Conservation (phyloP, 192 early-diverging fungal genomes). For the Entomortierella parvispora region DNA sequence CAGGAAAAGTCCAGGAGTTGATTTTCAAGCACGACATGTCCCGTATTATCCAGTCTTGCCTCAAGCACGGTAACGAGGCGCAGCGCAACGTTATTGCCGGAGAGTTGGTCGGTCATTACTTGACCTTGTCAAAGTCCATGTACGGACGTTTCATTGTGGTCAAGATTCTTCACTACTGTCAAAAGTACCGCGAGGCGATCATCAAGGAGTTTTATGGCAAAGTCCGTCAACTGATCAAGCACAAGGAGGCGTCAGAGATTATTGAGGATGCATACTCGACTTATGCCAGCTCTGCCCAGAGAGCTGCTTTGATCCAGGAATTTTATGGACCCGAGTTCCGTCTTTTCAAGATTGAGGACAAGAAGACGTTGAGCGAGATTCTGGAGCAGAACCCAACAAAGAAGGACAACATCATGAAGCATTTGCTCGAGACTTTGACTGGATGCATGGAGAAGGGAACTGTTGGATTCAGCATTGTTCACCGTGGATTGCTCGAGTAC, state of each 20-base stretch:
- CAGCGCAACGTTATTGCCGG: slow-evolving; percentile 83
- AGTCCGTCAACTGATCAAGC: slow-evolving; percentile 85
- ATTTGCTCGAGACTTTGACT: slow-evolving; percentile 73
- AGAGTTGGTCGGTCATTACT: slow-evolving; percentile 82
- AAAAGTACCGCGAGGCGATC: slow-evolving; percentile 72
- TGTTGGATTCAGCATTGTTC: slow-evolving; percentile 82
- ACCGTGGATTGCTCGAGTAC: slow-evolving; percentile 89
- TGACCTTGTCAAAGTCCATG: slow-evolving; percentile 76
- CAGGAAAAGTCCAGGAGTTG: slow-evolving; percentile 85
- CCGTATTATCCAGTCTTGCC: slow-evolving; percentile 88
- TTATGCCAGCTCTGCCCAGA: slow-evolving; percentile 81
- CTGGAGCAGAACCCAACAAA: slow-evolving; percentile 73
- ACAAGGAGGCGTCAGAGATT: slow-evolving; percentile 88
- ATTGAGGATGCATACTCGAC: slow-evolving; percentile 87
- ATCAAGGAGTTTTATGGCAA: slow-evolving; percentile 84
- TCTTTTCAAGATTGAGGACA: slow-evolving; percentile 75
- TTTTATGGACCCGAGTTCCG: slow-evolving; percentile 95
- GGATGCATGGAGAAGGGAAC: slow-evolving; percentile 88
- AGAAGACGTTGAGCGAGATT: slow-evolving; percentile 65
- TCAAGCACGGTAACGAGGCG: slow-evolving; percentile 86
- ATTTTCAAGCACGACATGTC: slow-evolving; percentile 97
- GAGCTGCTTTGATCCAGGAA: slow-evolving; percentile 82
- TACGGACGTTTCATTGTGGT: slow-evolving; percentile 92
- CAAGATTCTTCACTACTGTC: slow-evolving; percentile 87
- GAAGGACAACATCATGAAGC: slow-evolving; percentile 74